These are phyloP conservation scores for Tricholomella constricta DNA, from an alignment of 768 basidiomycete genomes.

Conservation along the genomic window DNA sequence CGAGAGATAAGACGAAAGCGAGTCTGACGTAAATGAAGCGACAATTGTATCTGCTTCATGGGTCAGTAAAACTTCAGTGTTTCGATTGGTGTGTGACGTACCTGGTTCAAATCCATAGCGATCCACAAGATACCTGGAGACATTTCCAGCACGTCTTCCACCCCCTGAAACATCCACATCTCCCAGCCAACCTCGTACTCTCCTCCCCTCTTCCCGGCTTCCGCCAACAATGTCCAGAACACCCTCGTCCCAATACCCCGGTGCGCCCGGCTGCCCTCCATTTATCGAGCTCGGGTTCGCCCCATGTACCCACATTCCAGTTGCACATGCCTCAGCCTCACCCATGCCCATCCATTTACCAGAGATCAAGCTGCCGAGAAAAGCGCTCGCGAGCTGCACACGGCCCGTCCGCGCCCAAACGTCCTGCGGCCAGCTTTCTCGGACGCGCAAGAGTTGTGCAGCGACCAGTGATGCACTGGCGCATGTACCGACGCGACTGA, in stretches of 20 bases:
- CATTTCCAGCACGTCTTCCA: slow-evolving; percentile 60
- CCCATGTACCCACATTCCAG: slow-evolving; percentile 79
- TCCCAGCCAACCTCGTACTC: slow-evolving; percentile 80
- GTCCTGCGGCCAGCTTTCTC: slow-evolving; percentile 77
- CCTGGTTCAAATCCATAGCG: slow-evolving; percentile 81
- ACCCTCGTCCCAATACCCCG: slow-evolving; percentile 76
- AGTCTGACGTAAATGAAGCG: slow-evolving; percentile 76
- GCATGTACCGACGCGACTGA: slow-evolving; percentile 71
- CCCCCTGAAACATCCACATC: slow-evolving; percentile 74
- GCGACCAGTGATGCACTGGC: slow-evolving; percentile 71
- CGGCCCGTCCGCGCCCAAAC: slow-evolving; percentile 80
- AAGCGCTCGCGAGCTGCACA: slow-evolving; percentile 76
- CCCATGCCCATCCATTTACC: slow-evolving; percentile 74
- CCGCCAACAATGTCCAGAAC: slow-evolving; percentile 80
- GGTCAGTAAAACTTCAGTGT: neutral
- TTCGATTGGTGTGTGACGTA: slow-evolving; percentile 24
- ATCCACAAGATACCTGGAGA: slow-evolving; percentile 76
- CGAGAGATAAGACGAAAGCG: slow-evolving; percentile 76
- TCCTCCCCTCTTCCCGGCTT: slow-evolving; percentile 68
- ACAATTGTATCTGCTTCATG: slow-evolving; percentile 62
- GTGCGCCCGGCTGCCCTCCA: slow-evolving; percentile 22
- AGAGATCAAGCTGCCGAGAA: slow-evolving; percentile 67
- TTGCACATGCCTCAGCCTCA: slow-evolving; percentile 77
- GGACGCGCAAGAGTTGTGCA: slow-evolving; percentile 75
- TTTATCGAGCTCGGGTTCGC: slow-evolving; percentile 26